These are phyloP conservation scores for Colletotrichum neosansevieriae DNA, from an alignment of 2,329 filamentous ascomycete species.

Conservation along the genomic window DNA sequence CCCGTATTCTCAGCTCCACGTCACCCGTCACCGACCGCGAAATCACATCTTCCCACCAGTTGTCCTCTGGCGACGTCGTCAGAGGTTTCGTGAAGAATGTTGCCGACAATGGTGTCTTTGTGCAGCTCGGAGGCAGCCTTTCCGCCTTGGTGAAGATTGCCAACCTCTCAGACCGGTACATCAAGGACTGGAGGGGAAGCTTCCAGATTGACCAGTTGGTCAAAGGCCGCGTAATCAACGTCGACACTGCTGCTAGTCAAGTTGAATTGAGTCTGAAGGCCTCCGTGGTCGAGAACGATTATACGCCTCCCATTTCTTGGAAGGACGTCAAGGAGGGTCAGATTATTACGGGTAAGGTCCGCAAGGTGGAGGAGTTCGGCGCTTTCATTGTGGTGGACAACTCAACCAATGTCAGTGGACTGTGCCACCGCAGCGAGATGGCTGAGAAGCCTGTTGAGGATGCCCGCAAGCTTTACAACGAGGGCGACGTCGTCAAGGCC, in stretches of 20 bases:
- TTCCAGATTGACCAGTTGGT: conserved; percentile 93
- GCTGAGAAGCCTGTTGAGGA: conserved; percentile 86
- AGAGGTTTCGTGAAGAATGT: conserved; percentile 95
- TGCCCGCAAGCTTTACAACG: conserved; percentile 88
- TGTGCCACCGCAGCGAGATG: conserved; percentile 94
- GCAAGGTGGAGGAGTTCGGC: conserved; percentile 94
- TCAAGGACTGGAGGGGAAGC: conserved; percentile 95
- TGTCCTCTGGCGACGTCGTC: conserved; percentile 82
- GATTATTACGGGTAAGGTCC: conserved; percentile 87
- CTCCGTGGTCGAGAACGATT: conserved; percentile 84
- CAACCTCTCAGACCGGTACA: conserved; percentile 88
- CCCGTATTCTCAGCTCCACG: conserved; percentile 88
- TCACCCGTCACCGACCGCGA: conserved; percentile 85
- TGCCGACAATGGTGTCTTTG: conserved; percentile 88
- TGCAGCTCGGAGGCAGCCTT: conserved; percentile 83
- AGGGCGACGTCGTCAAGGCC: conserved; percentile 94
- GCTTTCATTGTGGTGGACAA: conserved; percentile 93
- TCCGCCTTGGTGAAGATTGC: conserved; percentile 87
- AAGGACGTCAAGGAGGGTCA: conserved; percentile 84
- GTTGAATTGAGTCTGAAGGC: conserved; percentile 89
- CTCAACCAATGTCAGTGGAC: conserved; percentile 88
- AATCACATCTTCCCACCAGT: conserved; percentile 75
- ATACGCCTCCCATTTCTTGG: conserved; percentile 78
- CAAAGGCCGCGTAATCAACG: conserved; percentile 82
- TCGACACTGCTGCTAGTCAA: conserved; percentile 77